Base-by-base conservation (phyloP, 208 protist genomes). In the Wallacemonas rigidus region DNA sequence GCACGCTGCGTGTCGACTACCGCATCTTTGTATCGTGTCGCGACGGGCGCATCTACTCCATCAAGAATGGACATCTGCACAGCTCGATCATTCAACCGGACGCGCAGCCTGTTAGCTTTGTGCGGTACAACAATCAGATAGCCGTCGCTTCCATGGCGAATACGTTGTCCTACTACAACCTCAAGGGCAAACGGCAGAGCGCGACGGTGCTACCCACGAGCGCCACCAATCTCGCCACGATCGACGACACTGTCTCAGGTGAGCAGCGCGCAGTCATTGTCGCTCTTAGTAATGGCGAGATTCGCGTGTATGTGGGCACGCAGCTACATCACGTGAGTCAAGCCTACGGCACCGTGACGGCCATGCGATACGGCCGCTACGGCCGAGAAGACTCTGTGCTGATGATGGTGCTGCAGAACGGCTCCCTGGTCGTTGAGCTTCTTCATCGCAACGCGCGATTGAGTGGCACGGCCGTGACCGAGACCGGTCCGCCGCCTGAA, bases 261-360 rank as follows among this genome's bases (percentile, higher is more conserved):
- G 80, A 84, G 56, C 84, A 91, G 43, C 71, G 81, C 5, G 94
- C 79, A n/a, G 72, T 98, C 62, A 76, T 98, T 35, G 93, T 98
- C n/a, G 91, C 91, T 2, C 77, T 98, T 36, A 85, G 75, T 67
- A 95, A 94, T 71, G 94, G 93, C n/a, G 83, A 97, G 51, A 76
- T 99, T 39, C 89, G 97, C 8, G 86, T 98, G 2, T 98, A 98
- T 80, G 91, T 92, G 4, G 95, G 93, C 6, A 95, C 89, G 62
- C 38, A 71, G 36, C 76, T 98, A 7, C 53, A 94, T 36, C 87
- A 98, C 73, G 89, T 88, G 15, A 93, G 95, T 55, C 79, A 90
- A 40, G 80, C 78, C 3, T 88, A 90, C 69, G 91, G 90, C 48
- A 78, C 80, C 1, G 89, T 98, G 17, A 95, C 89, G 0, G 91